These are phyloP conservation scores for Penicillium maclennaniae DNA, from an alignment of 495 filamentous ascomycete species.

Conservation along the genomic window DNA sequence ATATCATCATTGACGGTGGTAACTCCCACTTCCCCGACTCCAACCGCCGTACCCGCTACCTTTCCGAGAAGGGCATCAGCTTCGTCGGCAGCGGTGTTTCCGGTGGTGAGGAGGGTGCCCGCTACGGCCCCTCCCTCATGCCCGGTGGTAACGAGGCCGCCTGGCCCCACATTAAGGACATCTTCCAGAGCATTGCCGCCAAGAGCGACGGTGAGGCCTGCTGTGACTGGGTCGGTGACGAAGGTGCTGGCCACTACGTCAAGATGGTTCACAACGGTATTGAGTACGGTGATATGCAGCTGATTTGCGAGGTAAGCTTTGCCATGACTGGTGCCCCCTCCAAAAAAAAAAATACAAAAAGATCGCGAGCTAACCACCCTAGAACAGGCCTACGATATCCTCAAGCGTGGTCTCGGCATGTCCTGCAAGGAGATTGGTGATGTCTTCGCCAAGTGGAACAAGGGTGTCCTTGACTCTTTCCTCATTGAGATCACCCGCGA, in stretches of 20 bases:
- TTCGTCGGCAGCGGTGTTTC: conserved; percentile 98
- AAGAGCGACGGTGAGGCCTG: conserved; percentile 95
- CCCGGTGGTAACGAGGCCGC: conserved; percentile 96
- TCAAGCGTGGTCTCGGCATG: conserved; percentile 92
- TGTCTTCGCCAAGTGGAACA: conserved; percentile 81
- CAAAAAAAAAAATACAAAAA: background rate
- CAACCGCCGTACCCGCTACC: conserved; percentile 90
- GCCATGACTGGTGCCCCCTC: too few relatives aligned
- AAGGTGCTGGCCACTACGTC: conserved; percentile 98
- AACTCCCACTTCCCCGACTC: conserved; percentile 99
- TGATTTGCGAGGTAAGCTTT: conserved; percentile 85
- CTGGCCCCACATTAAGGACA: conserved; percentile 98
- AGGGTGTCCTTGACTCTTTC: conserved; percentile 97
- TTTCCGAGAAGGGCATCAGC: conserved; percentile 80
- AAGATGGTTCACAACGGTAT: conserved; percentile 99
- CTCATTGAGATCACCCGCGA: conserved; percentile 98
- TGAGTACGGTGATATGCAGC: conserved; percentile 99
- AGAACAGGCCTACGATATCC: conserved; percentile 90
- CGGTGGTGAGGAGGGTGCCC: conserved; percentile 97
- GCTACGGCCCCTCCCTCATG: conserved; percentile 96
- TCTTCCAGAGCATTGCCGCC: conserved; percentile 95
- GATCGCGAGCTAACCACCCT: background rate
- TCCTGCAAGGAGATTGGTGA: conserved; percentile 80
- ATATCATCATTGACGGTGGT: conserved; percentile 99
- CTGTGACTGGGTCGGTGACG: conserved; percentile 99